These are phyloP conservation scores for Coniophora puteana DNA, from an alignment of 1,284 basidiomycete species.

Conservation along the genomic window DNA sequence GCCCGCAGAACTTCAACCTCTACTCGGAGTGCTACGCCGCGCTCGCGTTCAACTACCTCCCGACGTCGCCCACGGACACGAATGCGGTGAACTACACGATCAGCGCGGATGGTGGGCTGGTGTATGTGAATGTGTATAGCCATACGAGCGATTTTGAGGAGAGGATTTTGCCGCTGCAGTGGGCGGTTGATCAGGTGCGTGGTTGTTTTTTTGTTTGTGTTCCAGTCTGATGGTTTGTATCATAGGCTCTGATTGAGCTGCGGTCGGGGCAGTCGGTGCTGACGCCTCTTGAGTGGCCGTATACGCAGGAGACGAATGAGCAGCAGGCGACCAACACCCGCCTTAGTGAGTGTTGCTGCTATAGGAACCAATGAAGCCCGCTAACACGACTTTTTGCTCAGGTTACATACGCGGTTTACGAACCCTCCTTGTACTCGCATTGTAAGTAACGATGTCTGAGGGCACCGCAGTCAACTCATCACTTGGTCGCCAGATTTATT, in stretches of 20 bases:
- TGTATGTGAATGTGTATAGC: slow-evolving; percentile 58
- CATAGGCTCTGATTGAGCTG: slow-evolving; percentile 63
- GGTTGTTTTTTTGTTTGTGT: neutral
- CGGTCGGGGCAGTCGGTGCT: slow-evolving; percentile 49
- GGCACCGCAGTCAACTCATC: neutral
- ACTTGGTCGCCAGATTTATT: slow-evolving; percentile 43
- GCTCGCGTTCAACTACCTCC: slow-evolving; percentile 61
- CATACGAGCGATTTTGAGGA: slow-evolving; percentile 70
- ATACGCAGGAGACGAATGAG: slow-evolving; percentile 61
- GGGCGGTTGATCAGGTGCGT: slow-evolving; percentile 66
- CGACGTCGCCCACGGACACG: slow-evolving; percentile 32
- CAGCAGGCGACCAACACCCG: slow-evolving; percentile 52
- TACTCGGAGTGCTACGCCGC: slow-evolving; percentile 72
- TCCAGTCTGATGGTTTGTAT: slow-evolving; percentile 3
- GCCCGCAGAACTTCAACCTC: slow-evolving; percentile 72
- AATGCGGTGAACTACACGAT: slow-evolving; percentile 67
- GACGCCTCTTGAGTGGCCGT: slow-evolving; percentile 69
- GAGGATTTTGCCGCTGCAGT: slow-evolving; percentile 69
- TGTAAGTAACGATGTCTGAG: slow-evolving; percentile 33
- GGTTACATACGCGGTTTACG: slow-evolving; percentile 61
- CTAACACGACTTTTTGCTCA: slow-evolving; percentile 22
- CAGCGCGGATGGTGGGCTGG: slow-evolving; percentile 61
- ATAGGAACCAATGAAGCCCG: slow-evolving; percentile 1
- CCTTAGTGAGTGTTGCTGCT: slow-evolving; percentile 41
- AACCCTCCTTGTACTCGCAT: slow-evolving; percentile 58